Evolutionary conservation across 257 asterid genomes (phyloP), one percentile per base, ranked within the genome.

Genomic region (Solanum neorickii): DNA sequence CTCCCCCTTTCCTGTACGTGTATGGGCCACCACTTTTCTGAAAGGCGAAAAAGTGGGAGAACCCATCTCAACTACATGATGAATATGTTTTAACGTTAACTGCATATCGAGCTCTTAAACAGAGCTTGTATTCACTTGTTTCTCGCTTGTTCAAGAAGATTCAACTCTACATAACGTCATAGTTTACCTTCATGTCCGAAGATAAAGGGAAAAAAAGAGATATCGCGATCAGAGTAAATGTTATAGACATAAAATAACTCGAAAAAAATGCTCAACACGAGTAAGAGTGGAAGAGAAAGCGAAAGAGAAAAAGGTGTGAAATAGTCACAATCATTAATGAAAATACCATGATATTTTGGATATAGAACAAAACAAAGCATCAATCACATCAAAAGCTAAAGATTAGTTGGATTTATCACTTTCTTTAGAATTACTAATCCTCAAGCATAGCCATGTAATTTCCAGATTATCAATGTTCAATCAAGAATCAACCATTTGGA

Each of bases 371-470:
- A 7, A 56, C 65, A 56, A 7, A 56, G 5, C n/a, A 56, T 42
- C 14, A 76, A 42, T 76, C 59, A 76, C 83, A 76, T 76, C 56
- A 76, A 25, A 75, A 42, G 13, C 23, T 4, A 2, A 72, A 6
- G 20, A 46, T 39, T 16, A 9, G 37, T n/a, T 44, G 3, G 39
- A 78, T 25, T n/a, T 78, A 42, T 78, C 60, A 35, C 15, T 44
- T 44, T 7, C 62, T 56, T 56, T 56, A 18, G 20, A 56, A 56
- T 7, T 15, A 46, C 85, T 47, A 47, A 46, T 27, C 66, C 42
- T 80, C 20, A 46, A 78, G 65, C 84, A 78, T 0, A 27, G 66
- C 84, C 84, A 80, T 47, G 84, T 80, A 80, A 78, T 46, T n/a
- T 42, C 83, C 37, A 35, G 31, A 78, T 80, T 80, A n/a, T 15